phyloP scores from a whole-genome alignment of 2,329 filamentous ascomycete species.

The Penicillium janthinellum region DNA sequence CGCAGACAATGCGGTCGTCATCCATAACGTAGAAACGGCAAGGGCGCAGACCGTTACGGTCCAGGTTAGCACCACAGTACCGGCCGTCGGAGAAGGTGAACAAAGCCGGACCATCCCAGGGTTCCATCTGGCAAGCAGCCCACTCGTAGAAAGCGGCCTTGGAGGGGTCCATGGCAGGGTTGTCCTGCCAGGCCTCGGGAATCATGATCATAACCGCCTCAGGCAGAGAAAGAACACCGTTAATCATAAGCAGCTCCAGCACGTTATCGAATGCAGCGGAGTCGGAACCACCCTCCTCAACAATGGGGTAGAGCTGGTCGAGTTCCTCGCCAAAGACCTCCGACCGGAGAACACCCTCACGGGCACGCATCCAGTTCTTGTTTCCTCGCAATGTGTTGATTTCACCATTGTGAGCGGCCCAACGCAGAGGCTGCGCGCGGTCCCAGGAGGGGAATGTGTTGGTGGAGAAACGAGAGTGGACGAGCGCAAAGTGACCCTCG shows the following conservation, averaged over 20 bases:
- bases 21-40: slow-evolving; percentile 97
- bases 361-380: slow-evolving; percentile 99
- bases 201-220: slow-evolving; percentile 99
- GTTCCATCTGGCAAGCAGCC: slow-evolving; percentile 98
- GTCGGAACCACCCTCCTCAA: slow-evolving; percentile 95
- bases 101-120: slow-evolving; percentile 93
- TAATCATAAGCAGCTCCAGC: slow-evolving; percentile 88
- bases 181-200: slow-evolving; percentile 96
- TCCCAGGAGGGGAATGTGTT: slow-evolving; percentile 99
- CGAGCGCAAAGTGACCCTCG: slow-evolving; percentile 93
- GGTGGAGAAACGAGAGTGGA: slow-evolving; percentile 96
- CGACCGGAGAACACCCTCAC: slow-evolving; percentile 92
- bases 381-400: slow-evolving; percentile 97
- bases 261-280: slow-evolving; percentile 98
- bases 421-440: slow-evolving; percentile 90
- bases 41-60: slow-evolving; percentile 91
- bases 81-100: slow-evolving; percentile 97
- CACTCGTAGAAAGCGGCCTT: slow-evolving; percentile 98
- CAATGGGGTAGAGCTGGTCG: slow-evolving; percentile 86
- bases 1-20: slow-evolving; percentile 95
- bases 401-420: slow-evolving; percentile 98
- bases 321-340: slow-evolving; percentile 91
- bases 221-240: slow-evolving; percentile 89
- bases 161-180: slow-evolving; percentile 84
- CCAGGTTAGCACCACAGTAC: slow-evolving; percentile 95